Evolutionary conservation across 495 filamentous ascomycete species (phyloP), one percentile per base, ranked within the genome.

Genomic region (Neohortaea acidophila): DNA sequence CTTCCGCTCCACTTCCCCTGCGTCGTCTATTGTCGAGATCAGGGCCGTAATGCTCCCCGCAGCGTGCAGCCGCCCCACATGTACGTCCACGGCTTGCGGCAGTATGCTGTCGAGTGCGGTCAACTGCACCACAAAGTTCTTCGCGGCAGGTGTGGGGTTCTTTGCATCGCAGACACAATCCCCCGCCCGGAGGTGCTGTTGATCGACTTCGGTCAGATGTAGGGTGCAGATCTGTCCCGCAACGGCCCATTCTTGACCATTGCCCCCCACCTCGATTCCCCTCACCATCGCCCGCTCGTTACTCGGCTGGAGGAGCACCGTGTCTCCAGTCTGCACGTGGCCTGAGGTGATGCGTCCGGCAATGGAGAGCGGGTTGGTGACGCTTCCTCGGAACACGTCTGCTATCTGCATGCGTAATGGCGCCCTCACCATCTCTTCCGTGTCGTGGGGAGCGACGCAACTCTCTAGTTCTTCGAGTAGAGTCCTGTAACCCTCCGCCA

Each of bases 321-420:
- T 67, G 51, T 94, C 89, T 25, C 86, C 91, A 19, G 74, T 63
- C 54, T 97, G 89, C 10, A 94, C 43, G 23, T 67, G 79, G 3
- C 89, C 89, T 4, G 84, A 63, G 30, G 92, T 83, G 28, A 97
- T 73, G 34, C 89, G 81, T 2, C 89, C 91, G 1, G 81, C 79
- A 39, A 96, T 67, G 1, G 80, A 81, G 9, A 89, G 63, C 1
- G 79, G 77, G 42, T 79, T 76, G 47, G 72, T 70, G 17, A 78
- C 68, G 20, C 73, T 72, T 14, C 84, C 82, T 37, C 80, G 76
- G 53, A 94, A 91, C 30, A 84, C 67, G 46, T 94, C 83, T 7
- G 71, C 70, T 28, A 93, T 76, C 0, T 82, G 87, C 54, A 96
- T 67, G 17, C 89, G 74, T 3, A 97, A 55, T 9, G 89, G 86